Evolutionary conservation across 2,329 filamentous ascomycete genomes (phyloP).

Genomic region (Celoporthe dispersa): DNA sequence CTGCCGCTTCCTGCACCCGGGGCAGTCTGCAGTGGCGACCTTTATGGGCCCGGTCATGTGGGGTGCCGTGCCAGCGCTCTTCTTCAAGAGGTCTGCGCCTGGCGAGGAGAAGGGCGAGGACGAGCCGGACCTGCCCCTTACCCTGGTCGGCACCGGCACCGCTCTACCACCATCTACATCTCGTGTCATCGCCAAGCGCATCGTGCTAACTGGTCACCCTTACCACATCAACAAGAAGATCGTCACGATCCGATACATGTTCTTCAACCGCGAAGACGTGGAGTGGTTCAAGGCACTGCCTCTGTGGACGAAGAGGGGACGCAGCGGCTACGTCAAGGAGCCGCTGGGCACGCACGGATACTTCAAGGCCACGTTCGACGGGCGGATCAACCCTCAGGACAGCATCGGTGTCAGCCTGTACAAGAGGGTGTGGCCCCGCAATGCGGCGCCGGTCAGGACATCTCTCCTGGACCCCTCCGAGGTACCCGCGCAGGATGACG

Average conservation of each 20-base stretch:
- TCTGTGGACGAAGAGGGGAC: conserved; percentile 88
- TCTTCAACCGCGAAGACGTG: conserved; percentile 95
- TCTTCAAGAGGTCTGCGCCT: conserved; percentile 70
- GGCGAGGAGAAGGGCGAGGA: conserved; percentile 49
- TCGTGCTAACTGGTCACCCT: conserved; percentile 92
- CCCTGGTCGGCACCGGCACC: conserved; percentile 85
- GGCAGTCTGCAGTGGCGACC: conserved; percentile 83
- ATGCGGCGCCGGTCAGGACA: conserved; percentile 55
- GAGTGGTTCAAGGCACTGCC: conserved; percentile 97
- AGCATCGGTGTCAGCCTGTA: conserved; percentile 88
- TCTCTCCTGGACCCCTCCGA: conserved; percentile 44
- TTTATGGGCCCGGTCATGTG: conserved; percentile 91
- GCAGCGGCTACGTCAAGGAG: conserved; percentile 93
- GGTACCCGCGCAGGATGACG: conserved; percentile 27
- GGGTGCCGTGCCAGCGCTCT: conserved; percentile 88
- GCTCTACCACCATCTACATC: conserved; percentile 75
- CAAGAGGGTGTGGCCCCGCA: conserved; percentile 82
- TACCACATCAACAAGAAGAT: conserved; percentile 99
- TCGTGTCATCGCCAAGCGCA: conserved; percentile 89
- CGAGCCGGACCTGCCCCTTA: conserved; percentile 57
- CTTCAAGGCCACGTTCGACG: conserved; percentile 98
- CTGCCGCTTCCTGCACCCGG: conserved; percentile 87
- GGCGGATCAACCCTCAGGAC: conserved; percentile 93
- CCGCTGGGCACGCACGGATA: conserved; percentile 96
- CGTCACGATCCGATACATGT: conserved; percentile 98